Evolutionary conservation across 148 eudicot species (phyloP), one percentile per base, ranked within the genome.

Genomic region (Beta vulgaris): DNA sequence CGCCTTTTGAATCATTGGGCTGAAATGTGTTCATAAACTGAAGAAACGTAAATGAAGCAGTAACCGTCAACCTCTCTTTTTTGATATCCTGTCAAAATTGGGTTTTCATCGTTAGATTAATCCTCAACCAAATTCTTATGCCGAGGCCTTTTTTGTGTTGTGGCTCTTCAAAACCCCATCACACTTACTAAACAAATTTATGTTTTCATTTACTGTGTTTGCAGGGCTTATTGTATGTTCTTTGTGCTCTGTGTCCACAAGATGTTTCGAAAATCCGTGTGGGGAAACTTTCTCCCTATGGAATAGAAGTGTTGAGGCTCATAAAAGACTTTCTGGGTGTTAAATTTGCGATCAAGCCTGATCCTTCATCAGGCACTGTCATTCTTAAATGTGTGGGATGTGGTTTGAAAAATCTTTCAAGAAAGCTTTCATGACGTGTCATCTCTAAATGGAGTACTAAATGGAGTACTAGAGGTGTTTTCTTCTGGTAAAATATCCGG

Each of bases 241-340:
- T 95, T 8, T 92, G 99, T 81, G 96, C 97, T n/a, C 75, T 95
- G 71, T 90, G 92, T 71, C 96, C 96, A 3, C 90, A 78, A 82
- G 98, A 95, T 80, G 92, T 95, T 73, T 92, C 99, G 13, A 92
- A 90, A 81, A 82, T 92, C 71, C 92, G 96, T 4, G 97, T 95
- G 1, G 97, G 97, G 55, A 86, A 89, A 78, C 91, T 95, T n/a
- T 84, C 91, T 9, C 90, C 89, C 0, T 83, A 89, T 71, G 94
- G 92, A 65, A 92, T 89, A 31, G 91, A 90, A 76, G 75, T 88
- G 26, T 87, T 95, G 42, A 92, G 90, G 78, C 86, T 80, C 60
- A 82, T 95, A 51, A 73, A 81, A 76, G 97, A 95, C 63, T 92
- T 95, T 78, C 85, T 90, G 66, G 86, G 86, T 14, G 89, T 89